phyloP scores from a whole-genome alignment of 1,139 yeast species.

The Dujonia santamariae region DNA sequence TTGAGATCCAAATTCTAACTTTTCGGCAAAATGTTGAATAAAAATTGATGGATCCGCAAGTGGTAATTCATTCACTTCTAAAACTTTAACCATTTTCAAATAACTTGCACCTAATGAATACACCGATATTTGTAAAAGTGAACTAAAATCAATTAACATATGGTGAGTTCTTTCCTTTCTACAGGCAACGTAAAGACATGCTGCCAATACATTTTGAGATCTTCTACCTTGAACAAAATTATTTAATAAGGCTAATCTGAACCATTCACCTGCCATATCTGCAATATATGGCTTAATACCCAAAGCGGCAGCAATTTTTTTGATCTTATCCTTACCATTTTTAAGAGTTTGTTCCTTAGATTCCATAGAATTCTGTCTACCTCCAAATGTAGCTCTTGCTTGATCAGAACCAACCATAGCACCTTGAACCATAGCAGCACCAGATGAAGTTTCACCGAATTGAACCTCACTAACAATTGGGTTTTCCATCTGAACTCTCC shows the following conservation, averaged over 20 bases:
- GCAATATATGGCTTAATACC: constrained; percentile 79
- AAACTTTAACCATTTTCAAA: constrained; percentile 78
- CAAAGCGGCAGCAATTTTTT: constrained; percentile 75
- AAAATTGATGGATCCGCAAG: constrained; percentile 91
- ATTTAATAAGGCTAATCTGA: constrained; percentile 75
- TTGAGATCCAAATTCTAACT: constrained; percentile 70
- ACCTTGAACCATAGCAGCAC: constrained; percentile 96
- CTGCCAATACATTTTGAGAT: constrained; percentile 91
- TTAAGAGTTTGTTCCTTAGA: constrained; percentile 84
- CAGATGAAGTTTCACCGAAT: constrained; percentile 86
- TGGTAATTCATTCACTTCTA: constrained; percentile 75
- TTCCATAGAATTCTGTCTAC: constrained; percentile 70
- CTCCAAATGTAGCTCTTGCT: constrained; percentile 65
- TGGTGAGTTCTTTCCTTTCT: constrained; percentile 88
- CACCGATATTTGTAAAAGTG: constrained; percentile 85
- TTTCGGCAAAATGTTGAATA: constrained; percentile 90
- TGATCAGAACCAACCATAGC: constrained; percentile 90
- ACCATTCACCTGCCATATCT: constrained; percentile 87
- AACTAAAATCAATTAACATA: constrained; percentile 92
- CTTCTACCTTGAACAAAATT: constrained; percentile 95
- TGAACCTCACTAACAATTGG: constrained; percentile 95
- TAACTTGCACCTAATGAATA: constrained; percentile 95
- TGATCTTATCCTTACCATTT: constrained; percentile 75
- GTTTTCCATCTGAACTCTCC: constrained; percentile 84
- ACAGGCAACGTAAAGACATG: constrained; percentile 93